phyloP scores from a whole-genome alignment of 495 filamentous ascomycete genomes.

The Stereocaulon alpinum region DNA sequence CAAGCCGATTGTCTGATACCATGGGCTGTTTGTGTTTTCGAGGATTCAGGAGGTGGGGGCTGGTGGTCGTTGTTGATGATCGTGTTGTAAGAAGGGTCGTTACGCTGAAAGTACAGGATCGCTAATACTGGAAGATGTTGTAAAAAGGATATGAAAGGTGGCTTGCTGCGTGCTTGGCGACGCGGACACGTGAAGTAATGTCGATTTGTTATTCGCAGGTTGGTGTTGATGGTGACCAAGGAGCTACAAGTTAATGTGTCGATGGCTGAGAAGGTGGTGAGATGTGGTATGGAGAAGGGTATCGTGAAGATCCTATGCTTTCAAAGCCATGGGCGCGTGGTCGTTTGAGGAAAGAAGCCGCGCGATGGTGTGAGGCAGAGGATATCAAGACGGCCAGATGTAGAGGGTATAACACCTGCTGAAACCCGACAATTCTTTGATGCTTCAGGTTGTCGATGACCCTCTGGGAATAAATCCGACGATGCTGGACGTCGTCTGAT shows the following conservation, averaged over 20 bases:
- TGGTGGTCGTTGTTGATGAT: constrained; percentile 2
- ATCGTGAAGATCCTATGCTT: constrained; percentile 8
- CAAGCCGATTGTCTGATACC: neutral
- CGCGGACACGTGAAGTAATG: constrained; percentile 6
- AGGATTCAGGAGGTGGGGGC: neutral
- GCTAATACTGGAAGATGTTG: constrained; percentile 3
- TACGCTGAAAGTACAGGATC: constrained; percentile 20
- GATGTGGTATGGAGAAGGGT: neutral
- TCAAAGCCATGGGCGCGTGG: constrained; percentile 6
- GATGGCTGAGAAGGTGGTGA: neutral
- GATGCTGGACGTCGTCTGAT: neutral
- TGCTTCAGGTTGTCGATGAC: neutral
- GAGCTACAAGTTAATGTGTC: constrained; percentile 16
- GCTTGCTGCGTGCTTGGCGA: constrained; percentile 1
- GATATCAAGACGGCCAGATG: neutral
- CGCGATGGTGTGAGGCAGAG: neutral
- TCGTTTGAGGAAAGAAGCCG: neutral
- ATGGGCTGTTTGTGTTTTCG: constrained; percentile 1
- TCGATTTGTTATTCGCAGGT: neutral
- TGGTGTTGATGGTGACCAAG: constrained; percentile 7
- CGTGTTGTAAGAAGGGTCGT: constrained; percentile 13
- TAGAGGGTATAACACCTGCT: neutral
- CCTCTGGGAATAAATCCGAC: neutral
- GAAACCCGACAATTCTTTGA: neutral
- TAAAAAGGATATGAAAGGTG: neutral